Percentiles rank a stretch among this genome's conserved stretches.
These are phyloP conservation scores for Fusarium verticillioides DNA, from an alignment of 2,329 filamentous ascomycete species.

Conservation along the genomic window DNA sequence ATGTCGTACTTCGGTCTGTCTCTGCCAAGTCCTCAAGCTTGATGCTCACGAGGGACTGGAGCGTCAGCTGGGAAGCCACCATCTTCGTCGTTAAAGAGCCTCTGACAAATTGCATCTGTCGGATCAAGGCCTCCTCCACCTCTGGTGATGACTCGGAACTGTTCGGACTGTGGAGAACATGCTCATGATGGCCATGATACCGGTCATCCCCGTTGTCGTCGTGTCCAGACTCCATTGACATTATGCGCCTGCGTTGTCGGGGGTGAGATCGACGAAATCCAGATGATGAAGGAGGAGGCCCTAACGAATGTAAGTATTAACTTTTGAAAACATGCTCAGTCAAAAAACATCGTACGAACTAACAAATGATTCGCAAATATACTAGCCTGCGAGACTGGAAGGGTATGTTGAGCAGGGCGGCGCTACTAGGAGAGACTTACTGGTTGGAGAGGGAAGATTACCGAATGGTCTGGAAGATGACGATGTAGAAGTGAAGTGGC, in stretches of 20 bases:
- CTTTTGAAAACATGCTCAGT: neutral
- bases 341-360: neutral
- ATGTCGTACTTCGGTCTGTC: conserved; percentile 59
- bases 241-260: conserved; percentile 45
- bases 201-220: conserved; percentile 37
- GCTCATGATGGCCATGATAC: conserved; percentile 28
- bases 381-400: neutral
- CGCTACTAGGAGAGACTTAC: conserved; percentile 26
- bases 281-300: conserved; percentile 38
- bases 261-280: conserved; percentile 43
- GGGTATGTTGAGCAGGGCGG: neutral
- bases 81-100: conserved; percentile 57
- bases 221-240: conserved; percentile 36
- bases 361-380: conserved; percentile 9
- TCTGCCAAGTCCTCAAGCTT: conserved; percentile 57
- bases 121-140: conserved; percentile 50
- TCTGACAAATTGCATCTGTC: conserved; percentile 59
- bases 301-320: conserved; percentile 27
- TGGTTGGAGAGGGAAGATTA: conserved; percentile 35
- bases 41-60: conserved; percentile 60
- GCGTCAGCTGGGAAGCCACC: conserved; percentile 60
- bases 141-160: conserved; percentile 23
- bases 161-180: conserved; percentile 9
- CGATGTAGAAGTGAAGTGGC: conserved; percentile 26
- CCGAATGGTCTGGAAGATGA: conserved; percentile 32